Conservation (phyloP, 768 basidiomycete species). For the Candolleomyces aberdarensis region DNA sequence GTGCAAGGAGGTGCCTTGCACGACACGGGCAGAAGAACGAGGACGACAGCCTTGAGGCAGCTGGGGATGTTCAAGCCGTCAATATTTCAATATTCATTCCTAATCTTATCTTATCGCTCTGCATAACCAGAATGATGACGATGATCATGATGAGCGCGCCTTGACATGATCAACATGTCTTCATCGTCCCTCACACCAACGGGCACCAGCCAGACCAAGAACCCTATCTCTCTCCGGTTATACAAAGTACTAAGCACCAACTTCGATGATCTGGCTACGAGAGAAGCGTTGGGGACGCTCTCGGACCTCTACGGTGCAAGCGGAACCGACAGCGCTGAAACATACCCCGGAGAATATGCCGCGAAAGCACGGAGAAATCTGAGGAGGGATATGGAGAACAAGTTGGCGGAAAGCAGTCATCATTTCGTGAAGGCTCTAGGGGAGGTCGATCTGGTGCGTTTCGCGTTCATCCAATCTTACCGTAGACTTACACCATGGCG, state of each 20-base stretch:
- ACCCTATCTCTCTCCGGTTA: conserved; percentile 82
- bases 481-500: not conserved
- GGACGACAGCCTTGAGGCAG: no score
- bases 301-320: conserved; percentile 63
- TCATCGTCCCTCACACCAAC: conserved; percentile 8
- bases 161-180: conserved; percentile 4
- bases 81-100: no score
- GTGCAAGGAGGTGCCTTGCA: no score
- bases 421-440: conserved; percentile 82
- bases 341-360: conserved; percentile 59
- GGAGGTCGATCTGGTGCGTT: conserved; percentile 85
- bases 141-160: no score
- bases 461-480: not conserved
- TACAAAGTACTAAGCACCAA: conserved; percentile 87
- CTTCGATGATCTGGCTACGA: conserved; percentile 73
- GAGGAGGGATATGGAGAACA: conserved; percentile 80
- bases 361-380: conserved; percentile 75
- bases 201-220: conserved; percentile 29
- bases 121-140: no score
- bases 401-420: conserved; percentile 76
- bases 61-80: no score
- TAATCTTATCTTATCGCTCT: not conserved
- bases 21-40: no score
- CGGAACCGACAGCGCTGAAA: conserved; percentile 31
- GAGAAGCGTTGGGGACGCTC: conserved; percentile 78